Conservation (phyloP, 768 basidiomycete species). For the Tulasnella calospora region DNA sequence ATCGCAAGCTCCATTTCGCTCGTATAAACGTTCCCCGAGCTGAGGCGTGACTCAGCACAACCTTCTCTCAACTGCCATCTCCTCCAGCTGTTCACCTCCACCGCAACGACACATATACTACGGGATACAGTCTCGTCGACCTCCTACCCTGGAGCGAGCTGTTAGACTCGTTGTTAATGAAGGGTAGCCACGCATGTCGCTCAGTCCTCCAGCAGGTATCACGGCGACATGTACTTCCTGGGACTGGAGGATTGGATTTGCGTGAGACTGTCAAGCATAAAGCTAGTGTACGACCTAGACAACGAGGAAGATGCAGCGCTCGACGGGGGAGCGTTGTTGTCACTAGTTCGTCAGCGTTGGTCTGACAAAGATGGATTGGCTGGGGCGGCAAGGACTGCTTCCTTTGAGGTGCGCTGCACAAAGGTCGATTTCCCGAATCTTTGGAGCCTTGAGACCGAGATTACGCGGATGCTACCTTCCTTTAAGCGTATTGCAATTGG, state of each 20-base stretch:
- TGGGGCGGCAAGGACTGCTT: not conserved
- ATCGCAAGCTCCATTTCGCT: not conserved
- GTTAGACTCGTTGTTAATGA: not conserved
- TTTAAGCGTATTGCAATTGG: not conserved
- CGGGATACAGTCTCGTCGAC: not conserved
- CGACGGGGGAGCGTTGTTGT: not conserved
- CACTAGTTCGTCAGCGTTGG: not conserved
- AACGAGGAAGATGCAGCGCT: not conserved
- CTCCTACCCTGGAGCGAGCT: not conserved
- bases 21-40: not conserved
- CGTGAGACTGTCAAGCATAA: not conserved
- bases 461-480: not conserved
- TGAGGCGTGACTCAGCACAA: not conserved
- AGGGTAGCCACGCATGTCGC: not conserved
- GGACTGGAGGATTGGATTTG: not conserved
- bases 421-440: not conserved
- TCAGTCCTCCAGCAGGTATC: not conserved
- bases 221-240: not conserved
- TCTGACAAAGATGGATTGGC: not conserved
- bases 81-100: not conserved
- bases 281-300: not conserved
- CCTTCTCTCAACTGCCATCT: not conserved
- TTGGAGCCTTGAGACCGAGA: not conserved
- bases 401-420: not conserved
- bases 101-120: not conserved